phyloP scores from a whole-genome alignment of 345 rosid species.

The Sonneratia caseolaris region DNA sequence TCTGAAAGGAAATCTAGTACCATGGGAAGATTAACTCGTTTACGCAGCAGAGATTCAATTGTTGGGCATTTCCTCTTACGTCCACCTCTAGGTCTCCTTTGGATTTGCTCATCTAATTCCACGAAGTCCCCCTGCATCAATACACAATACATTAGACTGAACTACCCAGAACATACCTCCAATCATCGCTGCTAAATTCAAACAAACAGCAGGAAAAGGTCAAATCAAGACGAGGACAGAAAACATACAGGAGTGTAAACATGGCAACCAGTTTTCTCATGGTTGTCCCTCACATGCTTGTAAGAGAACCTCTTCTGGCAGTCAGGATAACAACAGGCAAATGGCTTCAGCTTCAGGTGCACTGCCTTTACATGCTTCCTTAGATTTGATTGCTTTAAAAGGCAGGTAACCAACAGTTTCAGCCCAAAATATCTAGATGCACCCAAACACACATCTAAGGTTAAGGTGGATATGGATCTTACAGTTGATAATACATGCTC shows the following conservation, averaged over 20 bases:
- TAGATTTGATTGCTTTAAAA: conserved; percentile 53
- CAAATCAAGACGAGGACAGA: background rate
- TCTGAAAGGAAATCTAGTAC: conserved; percentile 8
- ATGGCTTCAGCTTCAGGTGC: conserved; percentile 46
- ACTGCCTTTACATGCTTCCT: conserved; percentile 57
- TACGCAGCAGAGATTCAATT: conserved; percentile 50
- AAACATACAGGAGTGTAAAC: conserved; percentile 47
- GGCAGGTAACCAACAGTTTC: background rate
- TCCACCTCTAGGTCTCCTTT: conserved; percentile 71
- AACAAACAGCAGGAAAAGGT: background rate
- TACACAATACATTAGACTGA: background rate
- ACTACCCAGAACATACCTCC: background rate
- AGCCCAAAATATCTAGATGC: background rate
- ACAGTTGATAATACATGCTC: conserved; percentile 53
- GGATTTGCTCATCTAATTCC: conserved; percentile 53
- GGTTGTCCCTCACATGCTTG: conserved; percentile 76
- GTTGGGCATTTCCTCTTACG: conserved; percentile 48
- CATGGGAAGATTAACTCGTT: conserved; percentile 35
- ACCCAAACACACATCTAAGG: background rate
- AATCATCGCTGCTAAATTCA: background rate
- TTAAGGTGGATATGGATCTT: conserved; percentile 11
- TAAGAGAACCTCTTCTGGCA: conserved; percentile 67
- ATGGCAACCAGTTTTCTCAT: conserved; percentile 53
- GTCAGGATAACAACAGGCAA: conserved; percentile 39
- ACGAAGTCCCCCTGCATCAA: conserved; percentile 64